Evolutionary conservation across 2,329 filamentous ascomycete species (phyloP).

Genomic region (Penicillium sp.): DNA sequence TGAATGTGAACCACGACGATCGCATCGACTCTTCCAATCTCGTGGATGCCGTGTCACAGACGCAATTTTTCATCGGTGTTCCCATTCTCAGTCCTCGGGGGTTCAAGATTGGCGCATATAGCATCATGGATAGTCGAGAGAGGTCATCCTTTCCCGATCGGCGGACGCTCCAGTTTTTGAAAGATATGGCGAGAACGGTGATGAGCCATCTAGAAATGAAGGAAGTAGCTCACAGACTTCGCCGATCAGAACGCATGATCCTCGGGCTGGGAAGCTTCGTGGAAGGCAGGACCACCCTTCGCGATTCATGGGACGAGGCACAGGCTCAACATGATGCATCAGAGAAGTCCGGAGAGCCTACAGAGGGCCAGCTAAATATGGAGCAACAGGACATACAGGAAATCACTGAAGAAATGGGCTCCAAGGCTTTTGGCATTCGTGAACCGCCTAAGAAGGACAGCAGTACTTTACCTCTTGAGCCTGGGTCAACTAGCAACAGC

Average conservation of each 20-base stretch:
- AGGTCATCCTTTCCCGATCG: slow-evolving; percentile 24
- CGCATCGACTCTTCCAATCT: slow-evolving; percentile 25
- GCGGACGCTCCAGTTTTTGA: slow-evolving; percentile 50
- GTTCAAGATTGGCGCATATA: slow-evolving; percentile 54
- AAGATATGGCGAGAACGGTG: slow-evolving; percentile 51
- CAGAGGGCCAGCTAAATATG: slow-evolving; percentile 18
- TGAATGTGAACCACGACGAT: slow-evolving; percentile 33
- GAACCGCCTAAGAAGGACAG: neutral
- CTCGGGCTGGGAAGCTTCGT: slow-evolving; percentile 50
- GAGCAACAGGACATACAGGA: slow-evolving; percentile 20
- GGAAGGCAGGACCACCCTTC: slow-evolving; percentile 39
- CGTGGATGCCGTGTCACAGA: slow-evolving; percentile 23
- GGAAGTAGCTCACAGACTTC: slow-evolving; percentile 47
- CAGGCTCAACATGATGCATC: slow-evolving; percentile 11
- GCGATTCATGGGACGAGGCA: slow-evolving; percentile 20
- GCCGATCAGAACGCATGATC: slow-evolving; percentile 53
- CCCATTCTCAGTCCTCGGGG: slow-evolving; percentile 53
- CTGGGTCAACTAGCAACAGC: too few relatives aligned
- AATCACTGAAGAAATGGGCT: neutral
- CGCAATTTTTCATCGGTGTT: slow-evolving; percentile 51
- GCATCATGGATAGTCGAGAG: slow-evolving; percentile 51
- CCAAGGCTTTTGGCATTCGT: neutral
- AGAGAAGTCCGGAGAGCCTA: slow-evolving; percentile 7
- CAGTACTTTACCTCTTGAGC: too few relatives aligned
- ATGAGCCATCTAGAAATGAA: slow-evolving; percentile 55